phyloP scores from a whole-genome alignment of 805 yeast genomes.

The Grigorovia transvaalensis region DNA sequence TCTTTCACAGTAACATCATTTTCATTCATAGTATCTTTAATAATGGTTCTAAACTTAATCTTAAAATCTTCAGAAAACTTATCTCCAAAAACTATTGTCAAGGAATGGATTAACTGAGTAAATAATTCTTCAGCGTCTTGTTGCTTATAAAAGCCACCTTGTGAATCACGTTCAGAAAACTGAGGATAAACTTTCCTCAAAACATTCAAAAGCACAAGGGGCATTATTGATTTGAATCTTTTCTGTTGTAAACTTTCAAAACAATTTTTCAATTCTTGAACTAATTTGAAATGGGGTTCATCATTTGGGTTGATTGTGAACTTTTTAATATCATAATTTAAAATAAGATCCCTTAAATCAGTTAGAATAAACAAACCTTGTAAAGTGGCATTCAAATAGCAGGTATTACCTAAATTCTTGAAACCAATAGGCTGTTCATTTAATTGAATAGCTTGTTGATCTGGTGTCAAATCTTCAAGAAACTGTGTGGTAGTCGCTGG shows the following conservation, averaged over 20 bases:
- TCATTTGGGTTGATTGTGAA: conserved; percentile 30
- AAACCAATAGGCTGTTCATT: conserved; percentile 73
- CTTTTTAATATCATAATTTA: conserved; percentile 47
- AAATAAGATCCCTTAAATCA: conserved; percentile 56
- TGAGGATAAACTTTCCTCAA: conserved; percentile 72
- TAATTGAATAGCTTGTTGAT: conserved; percentile 27
- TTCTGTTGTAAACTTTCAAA: conserved; percentile 34
- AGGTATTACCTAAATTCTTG: conserved; percentile 91
- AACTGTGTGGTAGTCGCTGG: conserved; percentile 50
- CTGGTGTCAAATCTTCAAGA: conserved; percentile 53
- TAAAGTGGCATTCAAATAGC: conserved; percentile 81
- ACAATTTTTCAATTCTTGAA: conserved; percentile 39
- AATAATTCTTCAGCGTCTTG: conserved; percentile 98
- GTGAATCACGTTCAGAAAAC: conserved; percentile 66
- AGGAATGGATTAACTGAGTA: conserved; percentile 57
- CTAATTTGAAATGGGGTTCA: conserved; percentile 30
- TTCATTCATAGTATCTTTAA: conserved; percentile 49
- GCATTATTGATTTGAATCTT: conserved; percentile 45
- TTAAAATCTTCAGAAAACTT: conserved; percentile 48
- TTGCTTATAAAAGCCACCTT: conserved; percentile 69
- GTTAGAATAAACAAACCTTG: conserved; percentile 78
- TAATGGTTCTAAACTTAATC: conserved; percentile 50
- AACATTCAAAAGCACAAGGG: conserved; percentile 53
- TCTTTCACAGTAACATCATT: conserved; percentile 40
- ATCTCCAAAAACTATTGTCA: conserved; percentile 38